Conservation (phyloP, 23 red algal species). For the Gracilariopsis chorda region DNA sequence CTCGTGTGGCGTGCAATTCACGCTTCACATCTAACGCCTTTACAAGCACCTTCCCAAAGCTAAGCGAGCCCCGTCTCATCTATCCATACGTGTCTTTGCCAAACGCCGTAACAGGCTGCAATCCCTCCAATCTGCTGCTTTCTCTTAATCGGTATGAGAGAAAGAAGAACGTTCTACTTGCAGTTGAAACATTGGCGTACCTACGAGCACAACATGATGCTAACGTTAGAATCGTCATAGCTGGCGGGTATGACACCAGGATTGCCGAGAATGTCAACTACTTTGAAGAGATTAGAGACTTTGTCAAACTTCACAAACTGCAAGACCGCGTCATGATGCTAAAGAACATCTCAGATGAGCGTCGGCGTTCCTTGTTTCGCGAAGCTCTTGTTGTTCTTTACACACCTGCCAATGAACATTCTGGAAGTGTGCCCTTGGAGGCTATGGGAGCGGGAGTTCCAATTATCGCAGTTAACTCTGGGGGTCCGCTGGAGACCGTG, state of each 20-base stretch:
- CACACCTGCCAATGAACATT: constrained; percentile 91
- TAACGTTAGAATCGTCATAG: constrained; percentile 56
- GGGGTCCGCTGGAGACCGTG: constrained; percentile 86
- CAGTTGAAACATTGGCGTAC: constrained; percentile 51
- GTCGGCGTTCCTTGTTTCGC: constrained; percentile 36
- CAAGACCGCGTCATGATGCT: constrained; percentile 19
- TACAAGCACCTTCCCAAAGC: constrained; percentile 45
- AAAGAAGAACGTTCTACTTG: constrained; percentile 89
- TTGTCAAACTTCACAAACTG: constrained; percentile 15
- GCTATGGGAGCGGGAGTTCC: constrained; percentile 83
- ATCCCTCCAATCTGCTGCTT: constrained; percentile 35
- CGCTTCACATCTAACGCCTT: constrained; percentile 74
- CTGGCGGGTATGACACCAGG: constrained; percentile 88
- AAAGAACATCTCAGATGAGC: constrained; percentile 66
- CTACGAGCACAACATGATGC: not conserved
- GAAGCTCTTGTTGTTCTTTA: constrained; percentile 70
- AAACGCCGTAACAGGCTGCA: not conserved
- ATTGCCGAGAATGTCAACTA: constrained; percentile 80
- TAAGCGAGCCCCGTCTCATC: constrained; percentile 46
- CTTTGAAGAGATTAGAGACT: constrained; percentile 27
- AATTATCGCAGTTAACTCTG: constrained; percentile 77
- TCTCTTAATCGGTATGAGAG: constrained; percentile 94
- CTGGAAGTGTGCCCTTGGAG: constrained; percentile 97
- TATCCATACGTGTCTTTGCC: constrained; percentile 73
- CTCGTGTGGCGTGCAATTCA: constrained; percentile 72